phyloP scores from a whole-genome alignment of 2,329 filamentous ascomycete genomes.

The Phaeosphaeriaceae sp. region DNA sequence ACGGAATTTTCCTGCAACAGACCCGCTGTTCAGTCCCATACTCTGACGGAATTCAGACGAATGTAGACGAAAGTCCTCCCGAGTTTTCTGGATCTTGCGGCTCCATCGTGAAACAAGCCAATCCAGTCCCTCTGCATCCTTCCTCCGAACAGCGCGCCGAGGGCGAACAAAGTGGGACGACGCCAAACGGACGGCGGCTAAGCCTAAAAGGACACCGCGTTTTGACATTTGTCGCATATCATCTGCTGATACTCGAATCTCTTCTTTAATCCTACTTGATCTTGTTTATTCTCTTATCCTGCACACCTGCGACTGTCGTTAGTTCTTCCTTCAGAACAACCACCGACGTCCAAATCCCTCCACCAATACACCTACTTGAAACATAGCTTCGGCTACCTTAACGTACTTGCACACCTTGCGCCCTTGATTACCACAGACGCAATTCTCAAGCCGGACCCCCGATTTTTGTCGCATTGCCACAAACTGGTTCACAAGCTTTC shows the following conservation, averaged over 20 bases:
- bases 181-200: conserved; percentile 23
- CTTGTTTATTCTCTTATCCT: conserved; percentile 10
- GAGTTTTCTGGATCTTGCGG: conserved; percentile 4
- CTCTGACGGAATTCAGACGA: conserved; percentile 2
- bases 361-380: background rate
- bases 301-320: conserved; percentile 3
- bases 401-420: background rate
- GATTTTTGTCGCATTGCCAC: background rate
- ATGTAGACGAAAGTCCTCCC: background rate
- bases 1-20: conserved; percentile 15
- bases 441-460: conserved; percentile 6
- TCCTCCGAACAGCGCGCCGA: conserved; percentile 10
- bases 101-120: background rate
- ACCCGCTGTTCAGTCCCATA: conserved; percentile 11
- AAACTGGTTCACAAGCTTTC: background rate
- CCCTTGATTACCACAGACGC: background rate
- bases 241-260: conserved; percentile 34
- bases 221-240: conserved; percentile 37
- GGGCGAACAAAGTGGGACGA: conserved; percentile 10
- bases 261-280: conserved; percentile 3
- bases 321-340: background rate
- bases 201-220: conserved; percentile 25
- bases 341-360: background rate
- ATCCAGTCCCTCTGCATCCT: conserved; percentile 1
- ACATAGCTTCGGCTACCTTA: background rate